A percentile compares a stretch with the other conserved stretches of the same genome.
Evolutionary conservation across 768 basidiomycete genomes (phyloP).

Genomic region (Lentinula boryana): DNA sequence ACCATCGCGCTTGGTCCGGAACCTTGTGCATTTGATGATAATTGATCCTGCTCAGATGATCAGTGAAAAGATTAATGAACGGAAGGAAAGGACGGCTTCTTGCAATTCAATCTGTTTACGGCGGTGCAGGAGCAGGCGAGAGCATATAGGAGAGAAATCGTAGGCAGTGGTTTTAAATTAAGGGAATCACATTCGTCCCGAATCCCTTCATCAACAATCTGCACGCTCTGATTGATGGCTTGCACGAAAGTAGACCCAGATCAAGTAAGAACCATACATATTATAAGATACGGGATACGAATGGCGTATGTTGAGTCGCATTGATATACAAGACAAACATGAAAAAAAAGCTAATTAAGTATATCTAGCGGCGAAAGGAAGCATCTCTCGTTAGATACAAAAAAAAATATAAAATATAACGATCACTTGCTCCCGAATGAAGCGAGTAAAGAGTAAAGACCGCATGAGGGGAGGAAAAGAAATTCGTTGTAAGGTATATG

Average conservation of each 20-base stretch:
- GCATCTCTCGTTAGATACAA: background rate
- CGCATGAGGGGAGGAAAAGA: background rate
- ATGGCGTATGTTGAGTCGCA: background rate
- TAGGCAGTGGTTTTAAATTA: background rate
- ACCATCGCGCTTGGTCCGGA: background rate
- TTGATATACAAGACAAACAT: conserved; percentile 6
- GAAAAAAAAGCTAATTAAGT: background rate
- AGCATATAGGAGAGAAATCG: background rate
- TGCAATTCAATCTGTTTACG: background rate
- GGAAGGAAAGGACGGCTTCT: conserved; percentile 2
- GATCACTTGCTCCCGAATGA: background rate
- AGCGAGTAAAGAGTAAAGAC: background rate
- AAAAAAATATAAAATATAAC: background rate
- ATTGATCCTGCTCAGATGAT: background rate
- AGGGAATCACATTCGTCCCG: background rate
- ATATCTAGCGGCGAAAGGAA: background rate
- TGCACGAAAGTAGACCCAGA: background rate
- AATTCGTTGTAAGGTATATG: background rate
- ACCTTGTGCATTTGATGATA: background rate
- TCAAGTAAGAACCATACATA: background rate
- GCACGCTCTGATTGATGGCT: conserved; percentile 1
- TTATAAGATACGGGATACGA: background rate
- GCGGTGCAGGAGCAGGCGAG: background rate
- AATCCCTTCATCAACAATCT: conserved; percentile 4
- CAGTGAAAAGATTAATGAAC: background rate